A percentile compares a stretch with the other conserved stretches of the same genome.
These are phyloP conservation scores for Cubamyces sp. DNA, from an alignment of 768 basidiomycete species.

Conservation along the genomic window DNA sequence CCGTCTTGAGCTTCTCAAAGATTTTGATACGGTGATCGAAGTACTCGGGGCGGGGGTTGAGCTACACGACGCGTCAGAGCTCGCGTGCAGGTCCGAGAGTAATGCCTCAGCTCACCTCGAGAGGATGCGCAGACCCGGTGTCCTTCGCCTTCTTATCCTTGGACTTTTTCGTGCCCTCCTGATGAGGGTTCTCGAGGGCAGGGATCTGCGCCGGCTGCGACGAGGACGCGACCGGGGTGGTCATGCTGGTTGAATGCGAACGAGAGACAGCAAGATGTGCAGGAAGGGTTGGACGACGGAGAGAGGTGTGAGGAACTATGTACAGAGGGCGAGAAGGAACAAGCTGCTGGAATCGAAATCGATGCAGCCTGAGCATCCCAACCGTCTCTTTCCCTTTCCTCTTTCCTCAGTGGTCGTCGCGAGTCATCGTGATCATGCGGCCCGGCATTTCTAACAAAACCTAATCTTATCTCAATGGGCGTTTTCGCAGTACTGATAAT, in stretches of 20 bases:
- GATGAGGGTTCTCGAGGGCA: constrained; percentile 48
- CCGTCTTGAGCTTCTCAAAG: constrained; percentile 84
- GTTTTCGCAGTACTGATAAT: too few species aligned
- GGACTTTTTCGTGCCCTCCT: constrained; percentile 50
- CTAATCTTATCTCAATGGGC: constrained; percentile 3
- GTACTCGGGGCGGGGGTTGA: constrained; percentile 83
- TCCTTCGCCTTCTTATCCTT: constrained; percentile 37
- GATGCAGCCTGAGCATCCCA: constrained; percentile 42
- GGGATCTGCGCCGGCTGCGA: constrained; percentile 53
- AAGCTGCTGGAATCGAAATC: constrained; percentile 36
- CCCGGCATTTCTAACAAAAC: constrained; percentile 2
- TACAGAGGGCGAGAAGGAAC: constrained; percentile 28
- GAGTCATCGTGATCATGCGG: constrained; percentile 23
- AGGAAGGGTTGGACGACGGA: constrained; percentile 13
- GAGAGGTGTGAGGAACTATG: constrained; percentile 20
- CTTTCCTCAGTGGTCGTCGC: constrained; percentile 17
- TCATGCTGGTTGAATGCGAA: constrained; percentile 45
- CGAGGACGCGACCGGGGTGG: constrained; percentile 58
- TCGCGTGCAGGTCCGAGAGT: background rate
- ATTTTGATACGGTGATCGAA: constrained; percentile 89
- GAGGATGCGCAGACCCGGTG: constrained; percentile 51
- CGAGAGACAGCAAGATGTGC: constrained; percentile 25
- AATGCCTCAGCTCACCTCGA: constrained; percentile 65
- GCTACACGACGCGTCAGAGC: constrained; percentile 43
- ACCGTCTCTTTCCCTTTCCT: too few species aligned